Evolutionary conservation across 805 yeast species (phyloP).

Genomic region (Schwanniomyces polymorphus): DNA sequence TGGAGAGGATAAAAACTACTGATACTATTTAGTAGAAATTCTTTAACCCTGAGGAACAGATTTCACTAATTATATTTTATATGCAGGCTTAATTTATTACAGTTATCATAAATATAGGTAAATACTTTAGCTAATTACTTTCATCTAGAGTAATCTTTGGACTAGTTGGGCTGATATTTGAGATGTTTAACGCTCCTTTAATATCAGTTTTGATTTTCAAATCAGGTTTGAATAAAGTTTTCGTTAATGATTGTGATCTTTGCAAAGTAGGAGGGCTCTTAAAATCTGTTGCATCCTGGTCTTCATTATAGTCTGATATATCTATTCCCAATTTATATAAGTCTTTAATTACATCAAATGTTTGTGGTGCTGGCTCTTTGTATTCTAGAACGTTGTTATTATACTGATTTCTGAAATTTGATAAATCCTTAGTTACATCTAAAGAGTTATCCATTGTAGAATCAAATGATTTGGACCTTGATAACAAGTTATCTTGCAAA

Average conservation of each 20-base stretch:
- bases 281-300: constrained; percentile 21
- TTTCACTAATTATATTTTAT: not conserved
- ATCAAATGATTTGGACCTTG: constrained; percentile 32
- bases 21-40: not conserved
- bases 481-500: constrained; percentile 38
- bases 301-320: constrained; percentile 19
- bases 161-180: constrained; percentile 13
- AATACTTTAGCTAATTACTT: constrained; percentile 13
- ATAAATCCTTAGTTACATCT: constrained; percentile 18
- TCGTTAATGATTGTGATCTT: constrained; percentile 30
- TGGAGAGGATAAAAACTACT: not conserved
- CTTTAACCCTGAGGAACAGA: constrained; percentile 1
- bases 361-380: constrained; percentile 36
- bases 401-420: constrained; percentile 22
- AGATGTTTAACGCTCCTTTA: not conserved
- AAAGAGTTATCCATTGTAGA: constrained; percentile 16
- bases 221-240: constrained; percentile 36
- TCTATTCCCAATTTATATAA: constrained; percentile 33
- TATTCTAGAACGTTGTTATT: constrained; percentile 15
- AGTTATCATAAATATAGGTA: constrained; percentile 1
- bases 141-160: constrained; percentile 44
- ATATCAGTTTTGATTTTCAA: constrained; percentile 20
- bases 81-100: constrained; percentile 3
- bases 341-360: constrained; percentile 25
- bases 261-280: constrained; percentile 6